Evolutionary conservation across 768 basidiomycete genomes (phyloP), one percentile per base, ranked within the genome.

Genomic region (Termitomyces sp.): DNA sequence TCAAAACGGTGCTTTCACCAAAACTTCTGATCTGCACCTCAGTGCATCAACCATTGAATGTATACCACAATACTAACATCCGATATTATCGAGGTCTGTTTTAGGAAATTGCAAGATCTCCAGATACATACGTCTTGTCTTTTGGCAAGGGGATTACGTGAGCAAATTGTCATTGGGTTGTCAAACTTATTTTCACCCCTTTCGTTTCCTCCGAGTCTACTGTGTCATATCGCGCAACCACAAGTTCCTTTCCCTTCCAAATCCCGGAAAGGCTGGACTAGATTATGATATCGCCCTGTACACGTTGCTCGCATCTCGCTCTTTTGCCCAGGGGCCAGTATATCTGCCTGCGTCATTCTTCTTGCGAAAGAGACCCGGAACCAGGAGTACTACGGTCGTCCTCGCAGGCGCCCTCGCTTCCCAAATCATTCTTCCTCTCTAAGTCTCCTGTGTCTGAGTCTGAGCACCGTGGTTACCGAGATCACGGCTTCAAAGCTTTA

Each of bases 221-320:
- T 9, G n/a, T n/a, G n/a, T n/a, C n/a, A n/a, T 74, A 77, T 6
- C 60, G 76, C 1, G 79, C 85, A 12, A 79, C 86, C 2, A 76
- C 9, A 93, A 96, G 61, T 70, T 94, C 5, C 74, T 94, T 10
- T 73, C 76, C 20, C 78, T 93, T 0, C 90, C 93, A 1, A 87
- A 88, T 64, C 71, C 86, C 0, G 90, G 93, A 22, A 99, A 97
- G 76, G 91, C 87, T 0, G 93, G 93, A 1, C 82, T 89, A 2
- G 96, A 96, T 56, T 93, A 98, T 68, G 86, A 95, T 18, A 70
- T 86, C 5, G 78, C 88, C 0, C 76, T 98, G 9, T 95, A 93
- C 72, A 79, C 83, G 1, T 92, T 98, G 86, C 78, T 94, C 1
- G 72, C 79, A 67, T 51, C 60, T 94, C 1, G 71, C 75, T 0